Conservation (phyloP, 371 early-diverging fungal genomes). For the Apophysomyces elegans region DNA sequence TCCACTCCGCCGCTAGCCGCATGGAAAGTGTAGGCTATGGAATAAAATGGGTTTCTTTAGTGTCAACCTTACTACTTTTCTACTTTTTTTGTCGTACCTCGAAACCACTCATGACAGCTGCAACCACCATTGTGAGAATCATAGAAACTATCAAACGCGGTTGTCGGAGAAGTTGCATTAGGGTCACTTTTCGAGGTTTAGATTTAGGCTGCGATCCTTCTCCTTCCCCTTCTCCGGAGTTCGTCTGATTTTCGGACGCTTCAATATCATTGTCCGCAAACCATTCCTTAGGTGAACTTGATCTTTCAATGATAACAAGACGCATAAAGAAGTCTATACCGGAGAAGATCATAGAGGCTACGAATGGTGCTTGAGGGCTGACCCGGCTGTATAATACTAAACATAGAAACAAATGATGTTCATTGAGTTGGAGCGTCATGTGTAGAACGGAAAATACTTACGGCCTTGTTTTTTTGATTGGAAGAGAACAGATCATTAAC, state of each 20-base stretch:
- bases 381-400: slow-evolving; percentile 61
- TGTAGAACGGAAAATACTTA: background rate
- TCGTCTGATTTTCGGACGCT: slow-evolving; percentile 9
- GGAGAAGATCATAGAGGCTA: slow-evolving; percentile 69
- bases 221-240: background rate
- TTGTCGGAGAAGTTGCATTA: slow-evolving; percentile 27
- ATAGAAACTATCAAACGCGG: slow-evolving; percentile 40
- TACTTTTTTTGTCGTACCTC: slow-evolving; percentile 33
- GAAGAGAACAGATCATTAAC: background rate
- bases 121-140: slow-evolving; percentile 33
- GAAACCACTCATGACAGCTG: slow-evolving; percentile 46
- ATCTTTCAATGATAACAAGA: slow-evolving; percentile 55
- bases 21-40: slow-evolving; percentile 62
- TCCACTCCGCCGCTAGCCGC: slow-evolving; percentile 58
- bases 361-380: slow-evolving; percentile 72
- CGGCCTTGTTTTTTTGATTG: background rate
- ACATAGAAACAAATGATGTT: slow-evolving; percentile 1
- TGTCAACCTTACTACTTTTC: background rate
- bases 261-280: slow-evolving; percentile 23
- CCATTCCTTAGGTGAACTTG: slow-evolving; percentile 49
- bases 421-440: too few relatives aligned
- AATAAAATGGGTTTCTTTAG: background rate
- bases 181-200: slow-evolving; percentile 18
- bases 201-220: too few relatives aligned
- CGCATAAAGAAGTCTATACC: slow-evolving; percentile 60